These are phyloP conservation scores for Tylopilus sp. DNA, from an alignment of 768 basidiomycete species.

Conservation along the genomic window DNA sequence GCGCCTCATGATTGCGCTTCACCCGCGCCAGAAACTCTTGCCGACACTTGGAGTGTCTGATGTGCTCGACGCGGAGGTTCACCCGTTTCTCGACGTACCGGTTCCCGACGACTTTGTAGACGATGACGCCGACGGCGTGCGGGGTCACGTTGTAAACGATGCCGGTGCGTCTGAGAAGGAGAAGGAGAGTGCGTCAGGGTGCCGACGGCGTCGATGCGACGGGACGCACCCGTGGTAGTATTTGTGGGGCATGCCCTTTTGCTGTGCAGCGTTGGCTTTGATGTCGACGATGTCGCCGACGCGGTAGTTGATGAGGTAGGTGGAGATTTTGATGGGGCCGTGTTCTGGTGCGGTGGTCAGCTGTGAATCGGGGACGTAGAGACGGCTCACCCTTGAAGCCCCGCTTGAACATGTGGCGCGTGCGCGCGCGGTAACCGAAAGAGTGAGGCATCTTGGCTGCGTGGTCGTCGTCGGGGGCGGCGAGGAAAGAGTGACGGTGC, in stretches of 20 bases:
- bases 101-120: constrained; percentile 98
- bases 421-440: constrained; percentile 99
- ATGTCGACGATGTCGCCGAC: constrained; percentile 99
- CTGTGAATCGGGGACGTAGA: constrained; percentile 9
- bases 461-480: constrained; percentile 7
- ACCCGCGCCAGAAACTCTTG: constrained; percentile 97
- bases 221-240: constrained; percentile 88
- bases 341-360: constrained; percentile 56
- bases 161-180: constrained; percentile 76
- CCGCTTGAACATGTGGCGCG: constrained; percentile 99
- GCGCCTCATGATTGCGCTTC: constrained; percentile 83
- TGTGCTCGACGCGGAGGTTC: constrained; percentile 95
- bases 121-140: constrained; percentile 91
- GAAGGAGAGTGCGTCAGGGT: too few species aligned
- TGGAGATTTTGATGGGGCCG: constrained; percentile 87
- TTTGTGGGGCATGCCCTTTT: constrained; percentile 99
- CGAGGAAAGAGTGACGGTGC: constrained; percentile 8
- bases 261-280: constrained; percentile 98
- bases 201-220: too few species aligned
- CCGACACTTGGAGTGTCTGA: constrained; percentile 94
- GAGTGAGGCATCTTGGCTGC: constrained; percentile 96
- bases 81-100: constrained; percentile 99
- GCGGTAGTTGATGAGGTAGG: constrained; percentile 88
- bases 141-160: constrained; percentile 99
- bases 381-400: constrained; percentile 85